These are phyloP conservation scores for Balamuthia mandrillaris DNA, from an alignment of 208 protist species.

Conservation along the genomic window DNA sequence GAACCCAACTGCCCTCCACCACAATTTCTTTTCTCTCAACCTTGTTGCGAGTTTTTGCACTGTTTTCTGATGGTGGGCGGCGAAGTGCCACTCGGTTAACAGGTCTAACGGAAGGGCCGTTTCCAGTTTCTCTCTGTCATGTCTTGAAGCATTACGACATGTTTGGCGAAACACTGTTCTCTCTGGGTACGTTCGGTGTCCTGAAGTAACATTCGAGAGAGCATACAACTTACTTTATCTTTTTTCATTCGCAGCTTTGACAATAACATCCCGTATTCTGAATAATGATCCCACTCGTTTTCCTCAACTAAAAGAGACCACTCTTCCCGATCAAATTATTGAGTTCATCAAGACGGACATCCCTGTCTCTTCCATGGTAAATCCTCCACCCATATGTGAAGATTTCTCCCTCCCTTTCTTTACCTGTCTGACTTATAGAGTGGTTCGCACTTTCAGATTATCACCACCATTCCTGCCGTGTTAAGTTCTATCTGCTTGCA, in stretches of 20 bases:
- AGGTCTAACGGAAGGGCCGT: background rate
- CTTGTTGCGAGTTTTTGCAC: constrained; percentile 18
- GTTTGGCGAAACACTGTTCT: constrained; percentile 32
- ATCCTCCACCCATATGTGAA: background rate
- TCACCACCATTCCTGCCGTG: background rate
- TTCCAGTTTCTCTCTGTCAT: background rate
- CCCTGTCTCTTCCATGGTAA: background rate
- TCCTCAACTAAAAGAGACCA: background rate
- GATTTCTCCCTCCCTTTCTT: no score
- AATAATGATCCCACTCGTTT: constrained; percentile 37
- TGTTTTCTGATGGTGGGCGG: background rate
- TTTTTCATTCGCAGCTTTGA: constrained; percentile 4
- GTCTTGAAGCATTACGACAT: constrained; percentile 15
- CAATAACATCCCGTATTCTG: constrained; percentile 21
- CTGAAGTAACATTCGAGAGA: no score
- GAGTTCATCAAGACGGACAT: background rate
- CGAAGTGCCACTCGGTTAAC: background rate
- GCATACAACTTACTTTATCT: no score
- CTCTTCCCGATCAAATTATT: background rate
- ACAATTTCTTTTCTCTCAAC: no score
- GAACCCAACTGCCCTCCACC: no score
- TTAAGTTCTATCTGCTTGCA: constrained; percentile 21
- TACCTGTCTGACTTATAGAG: no score
- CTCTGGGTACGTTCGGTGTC: background rate
- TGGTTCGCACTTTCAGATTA: no score